These are phyloP conservation scores for Calamus simplicifolius DNA, from an alignment of 176 grass and related monocot genomes.

Conservation along the genomic window DNA sequence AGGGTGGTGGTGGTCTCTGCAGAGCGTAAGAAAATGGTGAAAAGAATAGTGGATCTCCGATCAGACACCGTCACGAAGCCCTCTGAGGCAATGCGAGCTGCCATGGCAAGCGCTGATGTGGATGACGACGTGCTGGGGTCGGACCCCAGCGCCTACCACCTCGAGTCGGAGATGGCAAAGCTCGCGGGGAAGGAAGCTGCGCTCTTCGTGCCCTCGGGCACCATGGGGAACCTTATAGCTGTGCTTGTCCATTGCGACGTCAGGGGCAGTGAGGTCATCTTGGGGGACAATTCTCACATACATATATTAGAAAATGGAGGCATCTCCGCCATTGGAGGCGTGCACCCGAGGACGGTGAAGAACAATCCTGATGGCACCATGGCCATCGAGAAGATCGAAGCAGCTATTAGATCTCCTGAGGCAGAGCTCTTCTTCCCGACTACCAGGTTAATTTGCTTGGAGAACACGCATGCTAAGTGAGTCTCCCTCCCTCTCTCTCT, in stretches of 20 bases:
- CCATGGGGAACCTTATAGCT: constrained; percentile 88
- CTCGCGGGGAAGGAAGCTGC: constrained; percentile 72
- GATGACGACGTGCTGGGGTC: constrained; percentile 80
- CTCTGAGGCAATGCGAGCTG: constrained; percentile 59
- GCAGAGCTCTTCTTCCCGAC: constrained; percentile 58
- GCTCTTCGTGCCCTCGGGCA: constrained; percentile 87
- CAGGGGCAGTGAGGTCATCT: constrained; percentile 79
- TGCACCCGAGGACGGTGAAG: constrained; percentile 64
- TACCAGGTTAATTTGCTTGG: constrained; percentile 82
- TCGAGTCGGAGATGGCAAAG: constrained; percentile 60
- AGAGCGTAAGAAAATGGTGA: constrained; percentile 30
- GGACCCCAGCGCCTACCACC: constrained; percentile 55
- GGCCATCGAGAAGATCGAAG: constrained; percentile 56
- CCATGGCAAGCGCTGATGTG: constrained; percentile 88
- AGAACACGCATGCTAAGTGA: constrained; percentile 97
- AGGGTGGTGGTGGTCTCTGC: too few species aligned
- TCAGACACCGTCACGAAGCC: constrained; percentile 97
- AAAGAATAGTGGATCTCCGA: constrained; percentile 66
- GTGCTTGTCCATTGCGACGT: constrained; percentile 80
- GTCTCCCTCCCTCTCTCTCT: constrained; percentile 11
- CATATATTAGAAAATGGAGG: constrained; percentile 93
- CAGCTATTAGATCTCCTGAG: constrained; percentile 38
- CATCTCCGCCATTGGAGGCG: constrained; percentile 68
- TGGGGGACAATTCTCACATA: constrained; percentile 80
- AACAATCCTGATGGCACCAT: constrained; percentile 88